A percentile compares a stretch with the other conserved stretches of the same genome.
These are phyloP conservation scores for Posidonia australis DNA, from an alignment of 106 monocot species.

Conservation along the genomic window DNA sequence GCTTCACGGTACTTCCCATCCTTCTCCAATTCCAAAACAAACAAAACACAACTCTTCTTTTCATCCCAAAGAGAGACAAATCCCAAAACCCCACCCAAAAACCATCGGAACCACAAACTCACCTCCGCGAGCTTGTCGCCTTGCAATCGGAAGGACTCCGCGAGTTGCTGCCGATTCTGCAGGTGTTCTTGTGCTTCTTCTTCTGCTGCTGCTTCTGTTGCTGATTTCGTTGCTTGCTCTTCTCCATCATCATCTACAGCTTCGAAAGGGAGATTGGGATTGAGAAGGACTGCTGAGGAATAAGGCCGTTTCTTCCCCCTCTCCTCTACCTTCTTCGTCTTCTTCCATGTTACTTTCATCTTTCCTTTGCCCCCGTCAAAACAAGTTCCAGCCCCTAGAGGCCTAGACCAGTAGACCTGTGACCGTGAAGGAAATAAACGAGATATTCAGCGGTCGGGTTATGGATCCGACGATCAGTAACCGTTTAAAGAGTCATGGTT, in stretches of 20 bases:
- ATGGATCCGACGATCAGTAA: no score
- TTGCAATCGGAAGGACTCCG: slow-evolving; percentile 34
- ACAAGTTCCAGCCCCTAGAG: background rate
- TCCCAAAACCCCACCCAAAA: background rate
- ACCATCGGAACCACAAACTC: background rate
- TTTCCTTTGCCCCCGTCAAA: background rate
- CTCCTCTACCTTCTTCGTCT: slow-evolving; percentile 12
- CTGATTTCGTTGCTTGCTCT: background rate
- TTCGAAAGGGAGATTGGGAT: slow-evolving; percentile 46
- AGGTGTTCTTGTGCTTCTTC: background rate
- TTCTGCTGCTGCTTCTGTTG: background rate
- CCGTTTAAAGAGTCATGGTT: no score
- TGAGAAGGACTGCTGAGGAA: slow-evolving; percentile 4
- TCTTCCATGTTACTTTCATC: slow-evolving; percentile 74
- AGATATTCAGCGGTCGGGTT: no score
- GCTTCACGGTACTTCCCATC: slow-evolving; percentile 66
- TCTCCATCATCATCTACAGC: slow-evolving; percentile 8
- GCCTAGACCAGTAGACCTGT: no score
- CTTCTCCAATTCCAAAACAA: slow-evolving; percentile 19
- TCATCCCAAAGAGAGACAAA: background rate
- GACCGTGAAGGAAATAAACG: no score
- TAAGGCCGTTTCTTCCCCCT: slow-evolving; percentile 29
- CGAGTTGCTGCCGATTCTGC: slow-evolving; percentile 18
- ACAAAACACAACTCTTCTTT: background rate
- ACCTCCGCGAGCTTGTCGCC: slow-evolving; percentile 81